A percentile compares a stretch with the other conserved stretches of the same genome.
Conservation (phyloP, 345 rosid genomes). For the Toxicodendron radicans region DNA sequence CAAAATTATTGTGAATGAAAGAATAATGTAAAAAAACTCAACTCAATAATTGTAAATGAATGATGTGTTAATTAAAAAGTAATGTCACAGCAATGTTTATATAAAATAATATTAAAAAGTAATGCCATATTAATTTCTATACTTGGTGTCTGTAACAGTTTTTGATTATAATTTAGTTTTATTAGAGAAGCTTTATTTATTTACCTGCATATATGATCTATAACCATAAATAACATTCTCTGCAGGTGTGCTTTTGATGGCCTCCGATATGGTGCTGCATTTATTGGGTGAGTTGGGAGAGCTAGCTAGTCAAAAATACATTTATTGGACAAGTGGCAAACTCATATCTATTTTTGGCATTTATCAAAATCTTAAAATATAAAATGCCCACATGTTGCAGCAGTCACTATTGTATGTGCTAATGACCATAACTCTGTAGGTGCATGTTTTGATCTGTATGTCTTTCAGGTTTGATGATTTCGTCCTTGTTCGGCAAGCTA, state of each 20-base stretch:
- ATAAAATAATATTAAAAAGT: too few relatives aligned
- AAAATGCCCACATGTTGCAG: background rate
- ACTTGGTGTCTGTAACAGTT: background rate
- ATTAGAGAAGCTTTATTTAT: slow-evolving; percentile 2
- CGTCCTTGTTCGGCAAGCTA: slow-evolving; percentile 78
- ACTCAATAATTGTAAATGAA: too few relatives aligned
- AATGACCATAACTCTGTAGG: background rate
- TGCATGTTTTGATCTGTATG: slow-evolving; percentile 6
- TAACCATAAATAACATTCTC: slow-evolving; percentile 14
- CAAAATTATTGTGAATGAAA: too few relatives aligned
- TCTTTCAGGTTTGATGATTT: slow-evolving; percentile 89
- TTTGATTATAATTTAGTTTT: background rate
- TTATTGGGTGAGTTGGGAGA: slow-evolving; percentile 69
- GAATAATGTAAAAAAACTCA: background rate
- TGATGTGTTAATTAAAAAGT: too few relatives aligned
- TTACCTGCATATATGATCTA: background rate
- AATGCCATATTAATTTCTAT: background rate
- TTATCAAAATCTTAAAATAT: too few relatives aligned
- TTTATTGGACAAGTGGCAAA: background rate
- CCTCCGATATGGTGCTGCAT: slow-evolving; percentile 92
- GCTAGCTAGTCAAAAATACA: background rate
- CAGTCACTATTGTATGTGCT: background rate
- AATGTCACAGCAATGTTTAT: too few relatives aligned
- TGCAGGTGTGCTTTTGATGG: slow-evolving; percentile 98
- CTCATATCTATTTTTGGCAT: background rate